Base-by-base conservation (phyloP, 257 asterid species). In the Solanum raphanifolium region DNA sequence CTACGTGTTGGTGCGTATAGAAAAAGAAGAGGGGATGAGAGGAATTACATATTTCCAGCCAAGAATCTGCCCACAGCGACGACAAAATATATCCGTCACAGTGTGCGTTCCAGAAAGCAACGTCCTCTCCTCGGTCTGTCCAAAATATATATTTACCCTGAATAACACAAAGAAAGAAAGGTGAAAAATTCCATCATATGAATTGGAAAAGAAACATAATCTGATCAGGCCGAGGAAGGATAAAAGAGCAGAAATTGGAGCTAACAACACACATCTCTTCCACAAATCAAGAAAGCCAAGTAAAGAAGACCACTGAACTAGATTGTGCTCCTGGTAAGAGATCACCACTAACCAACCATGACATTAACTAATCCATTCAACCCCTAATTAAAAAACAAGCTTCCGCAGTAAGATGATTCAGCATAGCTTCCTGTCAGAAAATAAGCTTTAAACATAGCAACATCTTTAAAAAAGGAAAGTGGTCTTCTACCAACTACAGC, bases 11-110 rank as follows among this genome's bases (percentile, higher is more conserved):
- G 43, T 48, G 85, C 68, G 3, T 27, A 81, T 85, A 46, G 32
- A 74, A 6, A 52, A 9, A 74, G 25, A 20, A 32, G 71, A 78
- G 46, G 88, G 83, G 10, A 86, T 83, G 52, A 41, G 78, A 88
- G 46, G 84, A 84, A 83, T 74, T 76, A 96, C 98, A 43, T 95
- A 95, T 96, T 96, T 96, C 98, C 99, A 96, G 84, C 99, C 98
- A 81, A 94, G 91, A 55, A 91, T 90, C 73, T 94, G 97, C 48
- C 98, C 96, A 60, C 99, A 96, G 83, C 86, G 89, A 91, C 95
- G 90, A 90, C 99, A 96, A 89, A 91, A 96, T 31, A 93, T 91
- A 88, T 96, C 99, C 5, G 94, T 95, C 2, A 96, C 95, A 2
- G 95, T 95, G 83, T 96, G 96, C 94, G 88, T 89, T 66, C 98